Conservation (phyloP, 768 basidiomycete species). For the Pulveroboletus ravenelii region DNA sequence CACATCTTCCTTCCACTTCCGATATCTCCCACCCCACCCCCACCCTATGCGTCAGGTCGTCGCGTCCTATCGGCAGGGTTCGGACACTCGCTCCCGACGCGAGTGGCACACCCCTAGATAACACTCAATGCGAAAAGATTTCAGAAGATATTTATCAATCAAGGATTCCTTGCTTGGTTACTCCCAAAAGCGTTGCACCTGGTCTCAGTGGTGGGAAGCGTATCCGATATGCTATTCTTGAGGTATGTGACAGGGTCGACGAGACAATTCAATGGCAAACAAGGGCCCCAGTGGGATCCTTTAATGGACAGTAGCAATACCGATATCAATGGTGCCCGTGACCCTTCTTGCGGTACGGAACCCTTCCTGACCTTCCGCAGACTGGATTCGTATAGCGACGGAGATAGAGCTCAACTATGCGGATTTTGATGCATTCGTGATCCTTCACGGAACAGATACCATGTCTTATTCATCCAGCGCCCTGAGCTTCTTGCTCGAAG, state of each 20-base stretch:
- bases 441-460: conserved; percentile 89
- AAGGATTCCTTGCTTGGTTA: conserved; percentile 69
- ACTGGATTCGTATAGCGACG: conserved; percentile 86
- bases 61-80: conserved; percentile 56
- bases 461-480: conserved; percentile 90
- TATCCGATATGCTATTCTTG: conserved; percentile 80
- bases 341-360: neutral
- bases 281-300: conserved; percentile 65
- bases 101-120: conserved; percentile 25
- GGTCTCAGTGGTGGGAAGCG: conserved; percentile 61
- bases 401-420: conserved; percentile 92
- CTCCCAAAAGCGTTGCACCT: conserved; percentile 62
- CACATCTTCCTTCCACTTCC: neutral
- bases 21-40: conserved; percentile 23
- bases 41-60: conserved; percentile 60
- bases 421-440: conserved; percentile 82
- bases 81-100: conserved; percentile 32
- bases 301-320: conserved; percentile 88
- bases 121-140: conserved; percentile 41
- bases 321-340: conserved; percentile 61
- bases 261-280: neutral
- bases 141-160: conserved; percentile 68
- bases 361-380: conserved; percentile 35
- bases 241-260: conserved; percentile 44
- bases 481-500: conserved; percentile 86